These are phyloP conservation scores for Cladosporium oxysporum DNA, from an alignment of 2,329 filamentous ascomycete genomes.

Conservation along the genomic window DNA sequence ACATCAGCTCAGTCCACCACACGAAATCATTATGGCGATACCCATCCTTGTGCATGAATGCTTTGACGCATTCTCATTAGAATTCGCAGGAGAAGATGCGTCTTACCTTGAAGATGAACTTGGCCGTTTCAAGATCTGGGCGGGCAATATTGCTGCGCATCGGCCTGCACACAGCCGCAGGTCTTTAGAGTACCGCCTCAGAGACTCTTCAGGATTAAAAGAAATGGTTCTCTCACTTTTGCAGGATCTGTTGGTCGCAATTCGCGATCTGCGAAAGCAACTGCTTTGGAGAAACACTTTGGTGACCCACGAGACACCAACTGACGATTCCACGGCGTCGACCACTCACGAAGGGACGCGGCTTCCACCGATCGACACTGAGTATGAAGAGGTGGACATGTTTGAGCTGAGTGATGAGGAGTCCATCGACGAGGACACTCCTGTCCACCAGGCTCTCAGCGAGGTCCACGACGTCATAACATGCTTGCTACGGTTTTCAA, in stretches of 20 bases:
- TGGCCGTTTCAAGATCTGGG: constrained; percentile 39
- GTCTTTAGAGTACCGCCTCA: constrained; percentile 38
- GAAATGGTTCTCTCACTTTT: constrained; percentile 23
- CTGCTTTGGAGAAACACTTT: neutral
- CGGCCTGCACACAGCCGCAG: constrained; percentile 29
- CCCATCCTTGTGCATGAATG: neutral
- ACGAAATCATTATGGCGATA: neutral
- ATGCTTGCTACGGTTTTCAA: constrained; percentile 38
- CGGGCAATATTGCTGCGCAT: constrained; percentile 40
- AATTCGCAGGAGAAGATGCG: neutral
- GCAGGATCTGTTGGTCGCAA: constrained; percentile 25
- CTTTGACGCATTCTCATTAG: neutral
- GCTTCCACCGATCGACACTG: neutral
- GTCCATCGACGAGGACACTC: neutral
- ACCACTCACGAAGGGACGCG: neutral
- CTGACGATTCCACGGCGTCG: neutral
- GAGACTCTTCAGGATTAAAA: constrained; percentile 33
- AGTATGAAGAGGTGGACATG: neutral
- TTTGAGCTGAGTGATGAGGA: constrained; percentile 16
- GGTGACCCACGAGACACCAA: no score
- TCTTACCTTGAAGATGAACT: constrained; percentile 37
- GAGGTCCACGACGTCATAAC: constrained; percentile 31
- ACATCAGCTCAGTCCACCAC: no score
- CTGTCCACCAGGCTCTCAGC: constrained; percentile 22
- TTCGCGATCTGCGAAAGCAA: constrained; percentile 19